Evolutionary conservation across 2,329 filamentous ascomycete species (phyloP).

Genomic region (Penicillium fuscoglaucum): DNA sequence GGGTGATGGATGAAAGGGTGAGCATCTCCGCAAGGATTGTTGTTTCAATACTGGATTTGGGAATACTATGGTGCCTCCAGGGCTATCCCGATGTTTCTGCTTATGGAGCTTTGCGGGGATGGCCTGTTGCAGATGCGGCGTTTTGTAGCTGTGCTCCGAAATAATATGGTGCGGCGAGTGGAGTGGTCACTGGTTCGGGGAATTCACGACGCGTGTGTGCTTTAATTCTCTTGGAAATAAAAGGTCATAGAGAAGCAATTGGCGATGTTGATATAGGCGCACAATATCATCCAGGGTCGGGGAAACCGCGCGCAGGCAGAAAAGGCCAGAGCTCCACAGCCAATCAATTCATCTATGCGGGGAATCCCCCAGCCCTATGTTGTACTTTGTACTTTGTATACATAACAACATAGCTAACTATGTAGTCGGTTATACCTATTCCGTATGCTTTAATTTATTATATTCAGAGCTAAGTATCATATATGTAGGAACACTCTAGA

Average conservation of each 20-base stretch:
- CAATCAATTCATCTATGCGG: constrained; percentile 17
- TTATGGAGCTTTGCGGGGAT: neutral
- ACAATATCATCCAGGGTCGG: neutral
- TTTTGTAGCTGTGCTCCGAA: neutral
- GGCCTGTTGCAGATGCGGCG: neutral
- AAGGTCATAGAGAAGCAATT: neutral
- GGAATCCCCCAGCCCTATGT: constrained; percentile 2
- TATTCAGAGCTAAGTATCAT: neutral
- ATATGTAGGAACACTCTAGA: neutral
- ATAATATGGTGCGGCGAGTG: neutral
- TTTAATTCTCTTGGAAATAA: neutral
- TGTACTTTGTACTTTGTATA: too few relatives aligned
- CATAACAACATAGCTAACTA: too few relatives aligned
- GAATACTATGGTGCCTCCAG: neutral
- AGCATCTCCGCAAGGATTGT: constrained; percentile 46
- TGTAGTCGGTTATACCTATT: too few relatives aligned
- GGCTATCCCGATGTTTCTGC: neutral
- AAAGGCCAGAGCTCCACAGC: constrained; percentile 16
- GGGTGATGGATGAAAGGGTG: constrained; percentile 66
- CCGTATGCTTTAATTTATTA: neutral
- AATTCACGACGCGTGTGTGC: neutral
- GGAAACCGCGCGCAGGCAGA: neutral
- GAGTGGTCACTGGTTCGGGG: neutral
- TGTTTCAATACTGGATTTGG: neutral
- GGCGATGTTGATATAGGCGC: neutral